Conservation (phyloP, 2,329 filamentous ascomycete genomes). For the Trichoderma brevicompactum region DNA sequence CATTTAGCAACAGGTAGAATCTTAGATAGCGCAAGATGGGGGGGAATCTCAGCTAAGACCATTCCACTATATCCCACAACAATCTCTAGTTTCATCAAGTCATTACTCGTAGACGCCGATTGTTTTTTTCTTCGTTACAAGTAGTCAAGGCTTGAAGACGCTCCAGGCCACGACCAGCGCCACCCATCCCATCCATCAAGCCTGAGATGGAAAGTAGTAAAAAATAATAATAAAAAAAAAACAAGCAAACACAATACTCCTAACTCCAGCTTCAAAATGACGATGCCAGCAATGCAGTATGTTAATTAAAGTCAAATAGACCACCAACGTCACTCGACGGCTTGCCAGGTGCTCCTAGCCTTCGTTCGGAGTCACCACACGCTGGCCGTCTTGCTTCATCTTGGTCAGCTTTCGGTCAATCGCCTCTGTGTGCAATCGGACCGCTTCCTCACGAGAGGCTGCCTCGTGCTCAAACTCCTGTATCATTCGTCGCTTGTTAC, state of each 20-base stretch:
- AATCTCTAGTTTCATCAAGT: constrained; percentile 9
- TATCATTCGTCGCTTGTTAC: constrained; percentile 55
- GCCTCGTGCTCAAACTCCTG: constrained; percentile 60
- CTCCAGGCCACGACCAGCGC: constrained; percentile 11
- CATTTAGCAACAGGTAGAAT: neutral
- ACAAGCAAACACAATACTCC: neutral
- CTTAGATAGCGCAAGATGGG: constrained; percentile 4
- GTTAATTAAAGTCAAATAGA: neutral
- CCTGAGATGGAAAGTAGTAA: neutral
- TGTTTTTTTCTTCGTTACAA: neutral
- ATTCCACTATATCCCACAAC: constrained; percentile 11
- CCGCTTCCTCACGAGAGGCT: constrained; percentile 57
- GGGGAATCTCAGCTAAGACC: neutral
- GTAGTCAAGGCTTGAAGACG: neutral
- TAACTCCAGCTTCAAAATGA: constrained; percentile 23
- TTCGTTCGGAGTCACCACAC: constrained; percentile 55
- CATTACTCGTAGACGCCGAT: constrained; percentile 9
- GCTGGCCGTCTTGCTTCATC: constrained; percentile 60
- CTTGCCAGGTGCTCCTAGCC: neutral
- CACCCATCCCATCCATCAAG: neutral
- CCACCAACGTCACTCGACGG: neutral
- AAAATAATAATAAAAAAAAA: neutral
- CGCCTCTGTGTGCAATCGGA: constrained; percentile 56
- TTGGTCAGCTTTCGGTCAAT: constrained; percentile 60
- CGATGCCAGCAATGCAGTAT: neutral